A percentile compares a stretch with the other conserved stretches of the same genome.
These are phyloP conservation scores for Lophium mytilinum DNA, from an alignment of 495 filamentous ascomycete species.

Conservation along the genomic window DNA sequence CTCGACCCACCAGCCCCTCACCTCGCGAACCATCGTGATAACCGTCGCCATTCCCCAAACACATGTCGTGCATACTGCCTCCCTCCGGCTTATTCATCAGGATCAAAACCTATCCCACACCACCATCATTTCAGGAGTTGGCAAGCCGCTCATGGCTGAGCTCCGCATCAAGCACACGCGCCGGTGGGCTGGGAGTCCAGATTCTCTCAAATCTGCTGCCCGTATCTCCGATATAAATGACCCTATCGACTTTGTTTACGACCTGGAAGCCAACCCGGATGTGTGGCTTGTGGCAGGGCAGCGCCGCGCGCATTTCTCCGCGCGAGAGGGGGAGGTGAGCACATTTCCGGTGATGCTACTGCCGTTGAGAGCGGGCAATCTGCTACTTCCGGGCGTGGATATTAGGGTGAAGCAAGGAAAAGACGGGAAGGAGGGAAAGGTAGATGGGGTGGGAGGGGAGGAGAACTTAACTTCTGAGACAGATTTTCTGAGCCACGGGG, in stretches of 20 bases:
- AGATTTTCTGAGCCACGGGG: slow-evolving; percentile 66
- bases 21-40: slow-evolving; percentile 47
- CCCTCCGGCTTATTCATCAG: slow-evolving; percentile 48
- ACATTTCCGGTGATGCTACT: slow-evolving; percentile 60
- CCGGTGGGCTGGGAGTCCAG: slow-evolving; percentile 53
- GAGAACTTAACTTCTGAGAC: slow-evolving; percentile 57
- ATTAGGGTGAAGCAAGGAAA: slow-evolving; percentile 44
- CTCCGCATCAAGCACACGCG: slow-evolving; percentile 70
- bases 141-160: slow-evolving; percentile 62
- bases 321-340: slow-evolving; percentile 41
- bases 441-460: slow-evolving; percentile 16
- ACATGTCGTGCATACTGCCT: slow-evolving; percentile 74
- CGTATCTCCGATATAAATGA: slow-evolving; percentile 27
- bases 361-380: slow-evolving; percentile 66
- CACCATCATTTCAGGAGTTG: slow-evolving; percentile 46
- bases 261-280: slow-evolving; percentile 66
- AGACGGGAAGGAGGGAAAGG: slow-evolving; percentile 19
- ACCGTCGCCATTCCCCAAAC: slow-evolving; percentile 82
- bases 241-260: slow-evolving; percentile 72
- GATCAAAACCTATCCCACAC: slow-evolving; percentile 24
- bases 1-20: neutral
- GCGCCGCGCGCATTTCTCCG: slow-evolving; percentile 67
- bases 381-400: slow-evolving; percentile 70
- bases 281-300: slow-evolving; percentile 80
- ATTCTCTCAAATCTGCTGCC: slow-evolving; percentile 21